phyloP scores from a whole-genome alignment of 192 early-diverging fungal species.

The Coemansia sp. region DNA sequence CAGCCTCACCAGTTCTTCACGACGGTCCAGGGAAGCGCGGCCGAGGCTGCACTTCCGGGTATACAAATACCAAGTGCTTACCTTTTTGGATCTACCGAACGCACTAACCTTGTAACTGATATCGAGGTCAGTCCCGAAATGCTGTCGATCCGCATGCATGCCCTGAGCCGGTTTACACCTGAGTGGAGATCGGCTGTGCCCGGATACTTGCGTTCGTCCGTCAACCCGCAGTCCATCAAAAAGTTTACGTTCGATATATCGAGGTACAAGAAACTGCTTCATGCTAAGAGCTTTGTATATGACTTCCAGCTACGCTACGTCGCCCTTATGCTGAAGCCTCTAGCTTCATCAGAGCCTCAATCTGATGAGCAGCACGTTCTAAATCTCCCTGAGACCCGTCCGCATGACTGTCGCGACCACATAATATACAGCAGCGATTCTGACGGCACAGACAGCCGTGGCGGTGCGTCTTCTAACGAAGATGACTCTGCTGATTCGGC shows the following conservation, averaged over 20 bases:
- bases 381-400: not conserved
- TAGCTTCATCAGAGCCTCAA: not conserved
- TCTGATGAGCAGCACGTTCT: not conserved
- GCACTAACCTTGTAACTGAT: slow-evolving; percentile 46
- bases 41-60: slow-evolving; percentile 22
- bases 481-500: slow-evolving; percentile 21
- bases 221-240: slow-evolving; percentile 44
- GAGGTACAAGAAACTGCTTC: slow-evolving; percentile 54
- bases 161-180: slow-evolving; percentile 42
- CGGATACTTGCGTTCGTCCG: slow-evolving; percentile 40
- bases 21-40: not conserved
- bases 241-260: slow-evolving; percentile 50
- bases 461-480: slow-evolving; percentile 7
- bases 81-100: slow-evolving; percentile 48
- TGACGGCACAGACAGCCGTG: slow-evolving; percentile 7
- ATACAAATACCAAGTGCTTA: slow-evolving; percentile 43
- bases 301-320: slow-evolving; percentile 57
- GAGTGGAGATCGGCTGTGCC: slow-evolving; percentile 52
- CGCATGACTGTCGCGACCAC: not conserved
- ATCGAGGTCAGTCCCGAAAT: slow-evolving; percentile 40
- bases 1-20: slow-evolving; percentile 12
- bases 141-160: slow-evolving; percentile 49
- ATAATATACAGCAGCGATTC: slow-evolving; percentile 39
- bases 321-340: slow-evolving; percentile 26
- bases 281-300: slow-evolving; percentile 51